Evolutionary conservation across 2,329 filamentous ascomycete species (phyloP), one percentile per base, ranked within the genome.

Genomic region (Hirsutella thompsonii): DNA sequence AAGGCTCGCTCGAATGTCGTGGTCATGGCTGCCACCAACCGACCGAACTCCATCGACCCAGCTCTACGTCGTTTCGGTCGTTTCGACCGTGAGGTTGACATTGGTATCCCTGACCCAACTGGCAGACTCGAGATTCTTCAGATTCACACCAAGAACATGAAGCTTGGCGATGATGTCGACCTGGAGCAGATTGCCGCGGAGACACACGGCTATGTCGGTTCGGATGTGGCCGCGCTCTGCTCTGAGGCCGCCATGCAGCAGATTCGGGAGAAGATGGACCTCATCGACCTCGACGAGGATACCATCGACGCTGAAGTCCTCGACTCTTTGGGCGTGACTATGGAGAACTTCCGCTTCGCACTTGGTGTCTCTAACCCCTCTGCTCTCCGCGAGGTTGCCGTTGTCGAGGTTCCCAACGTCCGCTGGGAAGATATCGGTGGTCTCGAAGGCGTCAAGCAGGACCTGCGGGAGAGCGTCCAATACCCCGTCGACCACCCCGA

Each of bases 121-220:
- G 92, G 92, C 49, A 92, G 92, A 76, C 83, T 98, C 30, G 92
- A 98, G 75, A 96, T 98, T 58, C 81, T 98, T 46, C 87, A 94
- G 67, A 98, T 98, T 52, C 92, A 98, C 76, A 98, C 92, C 66
- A 98, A 98, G 83, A 98, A 98, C 78, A 98, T 98, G 92, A 98
- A 98, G 75, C 79, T 98, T 46, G 88, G 68, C 45, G 92, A 96
- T 44, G 92, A 96, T 54, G 92, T 98, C 46, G 92, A 98, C 57
- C 78, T 98, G 36, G 90, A 95, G 72, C 82, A 88, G 57, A 95
- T 98, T 57, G 92, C 92, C 41, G 79, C 92, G 23, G 92, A 98
- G 72, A 98, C 92, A 37, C 92, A 98, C 71, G 92, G 92, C 69
- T 98, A 96, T 56, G 92, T 98, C 51, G 92, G 92, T 72, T 96